phyloP scores from a whole-genome alignment of 495 filamentous ascomycete genomes.

The Xylaria grammica region DNA sequence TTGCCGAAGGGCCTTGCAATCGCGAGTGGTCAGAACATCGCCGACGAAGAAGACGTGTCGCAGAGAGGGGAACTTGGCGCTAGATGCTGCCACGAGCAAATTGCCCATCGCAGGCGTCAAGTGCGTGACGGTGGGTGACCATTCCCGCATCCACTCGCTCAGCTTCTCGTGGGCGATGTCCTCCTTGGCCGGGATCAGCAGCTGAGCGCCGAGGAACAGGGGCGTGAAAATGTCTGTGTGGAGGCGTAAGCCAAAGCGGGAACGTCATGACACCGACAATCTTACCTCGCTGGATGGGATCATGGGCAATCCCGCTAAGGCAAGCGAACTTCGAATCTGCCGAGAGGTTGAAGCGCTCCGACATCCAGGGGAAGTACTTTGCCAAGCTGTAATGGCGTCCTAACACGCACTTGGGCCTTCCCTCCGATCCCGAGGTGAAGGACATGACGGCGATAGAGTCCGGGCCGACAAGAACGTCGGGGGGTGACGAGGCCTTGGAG shows the following conservation, averaged over 20 bases:
- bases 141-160: constrained; percentile 87
- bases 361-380: constrained; percentile 95
- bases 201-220: constrained; percentile 81
- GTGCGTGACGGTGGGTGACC: constrained; percentile 78
- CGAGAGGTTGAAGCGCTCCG: constrained; percentile 74
- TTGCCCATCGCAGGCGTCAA: constrained; percentile 97
- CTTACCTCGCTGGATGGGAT: constrained; percentile 82
- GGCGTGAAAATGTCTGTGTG: constrained; percentile 97
- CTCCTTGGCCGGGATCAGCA: constrained; percentile 81
- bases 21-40: constrained; percentile 85
- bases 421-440: constrained; percentile 89
- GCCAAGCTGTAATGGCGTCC: constrained; percentile 88
- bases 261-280: too few relatives aligned
- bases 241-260: too few relatives aligned
- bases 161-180: constrained; percentile 88
- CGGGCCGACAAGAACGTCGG: constrained; percentile 84
- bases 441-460: constrained; percentile 83
- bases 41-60: constrained; percentile 92
- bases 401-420: constrained; percentile 85
- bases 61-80: constrained; percentile 74
- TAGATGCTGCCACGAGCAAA: constrained; percentile 86
- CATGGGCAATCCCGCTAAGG: constrained; percentile 50
- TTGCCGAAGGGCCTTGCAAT: constrained; percentile 77
- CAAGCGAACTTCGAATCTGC: constrained; percentile 82
- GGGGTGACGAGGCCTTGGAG: constrained; percentile 58